phyloP scores from a whole-genome alignment of 768 basidiomycete genomes.

The Suillus variegatus region DNA sequence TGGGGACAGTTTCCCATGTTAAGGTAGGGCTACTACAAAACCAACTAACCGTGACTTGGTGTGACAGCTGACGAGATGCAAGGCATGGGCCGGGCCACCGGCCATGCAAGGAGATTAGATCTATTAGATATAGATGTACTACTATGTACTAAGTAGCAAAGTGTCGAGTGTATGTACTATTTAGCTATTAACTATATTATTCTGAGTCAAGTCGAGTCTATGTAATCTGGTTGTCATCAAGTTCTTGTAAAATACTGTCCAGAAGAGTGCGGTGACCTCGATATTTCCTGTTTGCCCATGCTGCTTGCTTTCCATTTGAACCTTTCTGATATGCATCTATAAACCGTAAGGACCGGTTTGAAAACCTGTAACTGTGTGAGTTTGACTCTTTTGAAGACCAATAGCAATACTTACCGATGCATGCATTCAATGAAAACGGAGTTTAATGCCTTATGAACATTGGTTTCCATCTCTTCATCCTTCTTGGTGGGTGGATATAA shows the following conservation, averaged over 20 bases:
- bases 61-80: constrained; percentile 2
- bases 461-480: constrained; percentile 36
- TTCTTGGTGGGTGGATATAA: constrained; percentile 23
- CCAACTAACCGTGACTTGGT: background rate
- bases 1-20: no score
- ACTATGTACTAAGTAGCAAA: no score
- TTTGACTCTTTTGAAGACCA: background rate
- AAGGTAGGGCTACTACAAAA: constrained; percentile 3
- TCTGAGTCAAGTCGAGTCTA: no score
- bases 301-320: constrained; percentile 20
- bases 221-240: no score
- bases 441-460: constrained; percentile 31
- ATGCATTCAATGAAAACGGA: constrained; percentile 24
- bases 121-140: background rate
- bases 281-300: background rate
- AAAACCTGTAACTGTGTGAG: constrained; percentile 8
- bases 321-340: constrained; percentile 25
- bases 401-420: constrained; percentile 13
- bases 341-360: constrained; percentile 13
- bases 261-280: no score
- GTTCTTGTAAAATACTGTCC: no score
- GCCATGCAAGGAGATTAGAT: constrained; percentile 1
- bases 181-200: no score
- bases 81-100: background rate
- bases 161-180: no score